Evolutionary conservation across 2,329 filamentous ascomycete genomes (phyloP).

Genomic region (Colletotrichum tamarilloi): DNA sequence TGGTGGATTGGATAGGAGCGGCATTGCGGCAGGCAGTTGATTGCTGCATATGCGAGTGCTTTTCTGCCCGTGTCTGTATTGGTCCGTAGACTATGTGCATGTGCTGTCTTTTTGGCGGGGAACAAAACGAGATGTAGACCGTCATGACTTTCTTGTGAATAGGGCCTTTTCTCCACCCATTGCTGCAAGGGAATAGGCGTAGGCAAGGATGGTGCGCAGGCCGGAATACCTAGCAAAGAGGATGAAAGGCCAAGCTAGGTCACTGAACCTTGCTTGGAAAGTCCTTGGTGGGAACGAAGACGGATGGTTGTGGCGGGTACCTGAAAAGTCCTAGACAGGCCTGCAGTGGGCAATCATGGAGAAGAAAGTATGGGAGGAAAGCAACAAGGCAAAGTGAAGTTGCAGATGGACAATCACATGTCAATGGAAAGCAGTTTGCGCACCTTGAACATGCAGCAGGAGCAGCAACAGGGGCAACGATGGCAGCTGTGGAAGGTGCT

Average conservation of each 20-base stretch:
- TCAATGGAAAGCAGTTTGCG: conserved; percentile 8
- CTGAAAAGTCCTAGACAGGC: not conserved
- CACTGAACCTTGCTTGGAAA: conserved; percentile 26
- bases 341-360: not conserved
- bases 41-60: conserved; percentile 10
- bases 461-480: not conserved
- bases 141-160: conserved; percentile 27
- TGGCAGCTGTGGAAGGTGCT: conserved; percentile 1
- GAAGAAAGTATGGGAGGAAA: not conserved
- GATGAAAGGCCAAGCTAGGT: conserved; percentile 15
- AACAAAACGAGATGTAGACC: conserved; percentile 14
- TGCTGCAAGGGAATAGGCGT: conserved; percentile 21
- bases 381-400: not conserved
- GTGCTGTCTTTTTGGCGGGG: conserved; percentile 14
- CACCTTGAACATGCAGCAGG: conserved; percentile 18
- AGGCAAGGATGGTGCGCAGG: not conserved
- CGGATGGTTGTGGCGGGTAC: not conserved
- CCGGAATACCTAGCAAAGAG: not conserved
- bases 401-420: conserved; percentile 18
- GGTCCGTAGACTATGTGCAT: conserved; percentile 5
- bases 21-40: not conserved
- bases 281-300: not conserved
- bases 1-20: conserved; percentile 1
- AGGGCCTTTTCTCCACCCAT: not conserved
- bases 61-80: conserved; percentile 3